Percentiles rank a stretch among this genome's conserved stretches.
Evolutionary conservation across 176 grass and related monocot genomes (phyloP).

Genomic region (Carex cristatella): DNA sequence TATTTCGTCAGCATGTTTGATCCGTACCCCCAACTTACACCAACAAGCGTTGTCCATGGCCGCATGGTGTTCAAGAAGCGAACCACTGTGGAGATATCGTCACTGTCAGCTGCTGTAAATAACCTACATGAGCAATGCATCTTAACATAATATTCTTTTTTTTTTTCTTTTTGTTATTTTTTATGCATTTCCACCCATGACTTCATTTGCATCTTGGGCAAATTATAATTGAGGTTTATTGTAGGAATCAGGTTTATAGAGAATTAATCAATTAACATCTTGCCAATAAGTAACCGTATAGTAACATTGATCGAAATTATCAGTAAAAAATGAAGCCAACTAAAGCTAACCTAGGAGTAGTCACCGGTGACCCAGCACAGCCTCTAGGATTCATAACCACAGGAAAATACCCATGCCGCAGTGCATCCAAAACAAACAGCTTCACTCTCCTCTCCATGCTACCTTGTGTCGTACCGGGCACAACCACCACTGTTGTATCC

Average conservation of each 20-base stretch:
- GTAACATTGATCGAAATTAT: neutral
- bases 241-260: neutral
- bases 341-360: constrained; percentile 68
- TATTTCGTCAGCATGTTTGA: constrained; percentile 95
- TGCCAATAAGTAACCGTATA: neutral
- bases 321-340: neutral
- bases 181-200: neutral
- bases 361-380: constrained; percentile 71
- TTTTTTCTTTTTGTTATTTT: neutral
- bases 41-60: constrained; percentile 81
- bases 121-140: constrained; percentile 78
- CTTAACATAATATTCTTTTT: constrained; percentile 28
- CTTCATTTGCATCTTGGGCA: neutral
- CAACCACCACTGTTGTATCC: constrained; percentile 58
- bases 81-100: constrained; percentile 65
- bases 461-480: constrained; percentile 58
- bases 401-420: constrained; percentile 78
- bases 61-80: constrained; percentile 57
- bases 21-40: constrained; percentile 78
- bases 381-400: constrained; percentile 95
- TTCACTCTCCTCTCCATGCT: constrained; percentile 61
- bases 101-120: constrained; percentile 99
- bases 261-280: neutral
- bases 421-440: constrained; percentile 50
- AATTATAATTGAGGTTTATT: neutral